Conservation (phyloP, 345 rosid species). For the Pugionium dolabratum region DNA sequence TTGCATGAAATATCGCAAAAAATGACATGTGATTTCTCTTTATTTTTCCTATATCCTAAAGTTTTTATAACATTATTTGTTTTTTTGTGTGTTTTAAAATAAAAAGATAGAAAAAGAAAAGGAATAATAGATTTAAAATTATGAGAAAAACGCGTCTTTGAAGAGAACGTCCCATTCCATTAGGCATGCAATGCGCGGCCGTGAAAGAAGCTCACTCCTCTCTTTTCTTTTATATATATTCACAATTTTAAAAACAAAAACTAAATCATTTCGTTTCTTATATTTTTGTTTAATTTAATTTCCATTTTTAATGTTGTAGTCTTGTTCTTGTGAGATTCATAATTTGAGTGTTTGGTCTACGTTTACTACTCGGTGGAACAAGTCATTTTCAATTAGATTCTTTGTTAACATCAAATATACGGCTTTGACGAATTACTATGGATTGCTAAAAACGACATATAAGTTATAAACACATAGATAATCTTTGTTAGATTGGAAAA, state of each 20-base stretch:
- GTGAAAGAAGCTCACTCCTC: constrained; percentile 45
- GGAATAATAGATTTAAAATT: constrained; percentile 15
- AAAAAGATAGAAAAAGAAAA: constrained; percentile 4
- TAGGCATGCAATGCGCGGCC: constrained; percentile 44
- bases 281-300: too few relatives aligned
- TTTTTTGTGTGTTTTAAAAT: too few relatives aligned
- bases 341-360: constrained; percentile 10
- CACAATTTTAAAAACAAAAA: too few relatives aligned
- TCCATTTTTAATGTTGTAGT: too few relatives aligned
- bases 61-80: not conserved
- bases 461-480: not conserved
- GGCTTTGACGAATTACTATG: constrained; percentile 24
- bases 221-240: not conserved
- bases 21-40: constrained; percentile 14
- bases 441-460: constrained; percentile 15
- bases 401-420: constrained; percentile 21
- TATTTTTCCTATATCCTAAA: constrained; percentile 1
- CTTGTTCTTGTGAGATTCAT: not conserved
- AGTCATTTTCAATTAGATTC: constrained; percentile 38
- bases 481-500: not conserved
- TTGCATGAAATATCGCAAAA: constrained; percentile 40
- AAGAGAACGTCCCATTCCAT: constrained; percentile 43
- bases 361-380: constrained; percentile 22
- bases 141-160: constrained; percentile 39
- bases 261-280: too few relatives aligned